Percentiles rank a stretch among this genome's conserved stretches.
These are phyloP conservation scores for Logfia minima DNA, from an alignment of 129 eudicot species.

Conservation along the genomic window DNA sequence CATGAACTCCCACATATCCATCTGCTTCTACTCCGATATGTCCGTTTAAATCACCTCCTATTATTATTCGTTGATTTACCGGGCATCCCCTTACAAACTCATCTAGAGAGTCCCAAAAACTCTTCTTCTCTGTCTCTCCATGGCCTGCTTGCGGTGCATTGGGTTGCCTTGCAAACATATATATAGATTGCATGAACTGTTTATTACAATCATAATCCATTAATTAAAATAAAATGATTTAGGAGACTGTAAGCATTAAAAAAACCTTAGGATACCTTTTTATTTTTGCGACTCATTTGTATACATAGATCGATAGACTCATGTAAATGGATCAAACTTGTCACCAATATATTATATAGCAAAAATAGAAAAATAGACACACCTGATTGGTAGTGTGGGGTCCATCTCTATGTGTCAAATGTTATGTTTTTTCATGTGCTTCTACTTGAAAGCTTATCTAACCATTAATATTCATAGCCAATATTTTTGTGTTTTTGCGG, in stretches of 20 bases:
- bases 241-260: constrained; percentile 7
- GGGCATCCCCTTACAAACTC: too few relatives aligned
- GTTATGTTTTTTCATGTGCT: constrained; percentile 19
- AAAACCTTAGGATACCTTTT: background rate
- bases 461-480: constrained; percentile 8
- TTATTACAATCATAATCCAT: background rate
- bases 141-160: background rate
- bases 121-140: too few relatives aligned
- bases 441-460: constrained; percentile 8
- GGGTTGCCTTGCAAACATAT: background rate
- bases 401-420: constrained; percentile 16
- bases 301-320: background rate
- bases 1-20: too few relatives aligned
- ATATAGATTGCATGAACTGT: background rate
- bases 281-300: background rate
- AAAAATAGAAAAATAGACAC: background rate
- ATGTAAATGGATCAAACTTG: background rate
- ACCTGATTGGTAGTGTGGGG: constrained; percentile 1
- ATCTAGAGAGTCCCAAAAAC: too few relatives aligned
- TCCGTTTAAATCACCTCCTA: too few relatives aligned
- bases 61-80: too few relatives aligned
- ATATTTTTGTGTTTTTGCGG: background rate
- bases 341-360: background rate
- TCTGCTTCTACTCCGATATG: too few relatives aligned
- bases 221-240: background rate